Percentiles rank a stretch among this genome's conserved stretches.
Evolutionary conservation across 768 basidiomycete genomes (phyloP).

Genomic region (Leccinum pellstonianum): DNA sequence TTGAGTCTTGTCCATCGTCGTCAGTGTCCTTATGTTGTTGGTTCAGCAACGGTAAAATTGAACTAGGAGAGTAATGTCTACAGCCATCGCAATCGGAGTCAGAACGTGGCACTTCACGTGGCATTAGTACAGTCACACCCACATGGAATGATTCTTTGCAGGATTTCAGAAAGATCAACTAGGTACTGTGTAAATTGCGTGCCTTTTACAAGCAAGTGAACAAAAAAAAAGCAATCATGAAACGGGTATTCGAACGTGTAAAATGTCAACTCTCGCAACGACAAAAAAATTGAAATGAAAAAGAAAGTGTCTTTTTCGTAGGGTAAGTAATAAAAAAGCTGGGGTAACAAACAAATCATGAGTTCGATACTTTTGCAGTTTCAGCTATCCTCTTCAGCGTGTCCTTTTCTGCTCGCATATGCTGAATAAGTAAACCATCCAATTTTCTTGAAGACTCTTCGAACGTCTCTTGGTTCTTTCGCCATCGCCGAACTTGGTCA

Average conservation of each 20-base stretch:
- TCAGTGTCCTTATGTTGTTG: slow-evolving; percentile 13
- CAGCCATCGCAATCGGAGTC: slow-evolving; percentile 34
- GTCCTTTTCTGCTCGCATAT: slow-evolving; percentile 82
- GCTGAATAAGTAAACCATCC: slow-evolving; percentile 78
- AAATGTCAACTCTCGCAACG: slow-evolving; percentile 12
- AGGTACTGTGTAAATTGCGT: slow-evolving; percentile 24
- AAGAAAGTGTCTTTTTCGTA: slow-evolving; percentile 13
- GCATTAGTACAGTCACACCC: slow-evolving; percentile 7
- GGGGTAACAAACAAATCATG: slow-evolving; percentile 16
- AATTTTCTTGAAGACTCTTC: slow-evolving; percentile 63
- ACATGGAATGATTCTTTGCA: slow-evolving; percentile 1
- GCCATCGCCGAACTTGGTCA: slow-evolving; percentile 32
- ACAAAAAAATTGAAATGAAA: slow-evolving; percentile 6
- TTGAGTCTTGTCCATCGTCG: slow-evolving; percentile 26
- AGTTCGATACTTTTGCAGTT: slow-evolving; percentile 37
- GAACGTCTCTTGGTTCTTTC: slow-evolving; percentile 33
- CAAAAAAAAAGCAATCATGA: slow-evolving; percentile 14
- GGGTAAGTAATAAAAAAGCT: slow-evolving; percentile 10
- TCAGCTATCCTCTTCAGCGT: slow-evolving; percentile 73
- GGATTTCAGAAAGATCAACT: slow-evolving; percentile 7
- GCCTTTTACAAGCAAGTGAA: slow-evolving; percentile 27
- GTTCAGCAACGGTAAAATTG: slow-evolving; percentile 11
- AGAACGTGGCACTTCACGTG: slow-evolving; percentile 33
- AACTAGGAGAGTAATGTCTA: slow-evolving; percentile 9
- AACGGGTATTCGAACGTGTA: slow-evolving; percentile 28